Evolutionary conservation across 2,329 filamentous ascomycete species (phyloP), one percentile per base, ranked within the genome.

Genomic region (Botryotinia convoluta): DNA sequence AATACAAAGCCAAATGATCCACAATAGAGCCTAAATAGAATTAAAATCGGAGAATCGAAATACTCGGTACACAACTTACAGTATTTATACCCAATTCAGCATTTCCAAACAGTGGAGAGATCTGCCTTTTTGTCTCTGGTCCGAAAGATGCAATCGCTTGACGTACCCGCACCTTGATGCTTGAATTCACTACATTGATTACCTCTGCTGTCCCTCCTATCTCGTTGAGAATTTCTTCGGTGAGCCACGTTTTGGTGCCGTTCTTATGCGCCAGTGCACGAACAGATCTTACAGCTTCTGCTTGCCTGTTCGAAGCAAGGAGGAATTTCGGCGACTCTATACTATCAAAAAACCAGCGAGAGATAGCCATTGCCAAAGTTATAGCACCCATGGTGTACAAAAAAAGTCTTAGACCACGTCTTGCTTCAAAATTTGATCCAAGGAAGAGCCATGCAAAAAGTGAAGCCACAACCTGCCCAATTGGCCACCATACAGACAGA

Each of bases 241-340:
- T 95, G 62, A 97, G 86, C 91, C 91, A 94, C 0, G 92, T 94
- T 80, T 89, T 91, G 61, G 84, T 85, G 48, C 82, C 85, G 83
- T 95, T 95, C 78, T 90, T 88, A 80, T 88, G 87, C 2, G 94
- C 93, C 74, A 97, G 90, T 10, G 90, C 92, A 76, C 95, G 92
- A 14, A 97, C 88, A 1, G 94, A 92, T 4, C 90, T 91, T 2
- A 97, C 92, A 1, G 93, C 93, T 79, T 96, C 93, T 22, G 88
- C 84, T 81, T 97, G 91, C 10, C 92, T 88, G 51, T 93, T 92
- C n/a, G 89, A 87, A 32, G 90, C 92, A 16, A 97, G 87, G 37
- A 97, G 85, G 79, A 90, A 97, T 81, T 96, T 96, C 63, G 94
- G 94, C 9, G 93, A 96, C 80, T 97, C 94, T 80, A 92, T 93